Conservation (phyloP, 805 yeast genomes). For the Komagataella kurtzmanii region DNA sequence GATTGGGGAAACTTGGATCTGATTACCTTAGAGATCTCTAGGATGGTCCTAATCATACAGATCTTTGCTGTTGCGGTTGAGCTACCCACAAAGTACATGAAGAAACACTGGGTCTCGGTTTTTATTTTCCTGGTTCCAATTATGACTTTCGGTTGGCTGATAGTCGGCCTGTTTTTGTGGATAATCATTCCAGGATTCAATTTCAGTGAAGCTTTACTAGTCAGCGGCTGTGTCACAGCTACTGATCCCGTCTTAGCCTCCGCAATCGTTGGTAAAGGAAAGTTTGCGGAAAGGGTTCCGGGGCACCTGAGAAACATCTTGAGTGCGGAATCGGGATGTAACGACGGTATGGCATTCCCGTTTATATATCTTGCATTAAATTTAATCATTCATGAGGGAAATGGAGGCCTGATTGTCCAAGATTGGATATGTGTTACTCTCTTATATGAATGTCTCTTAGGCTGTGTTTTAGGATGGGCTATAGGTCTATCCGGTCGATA, state of each 20-base stretch:
- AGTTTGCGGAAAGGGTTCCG: constrained; percentile 54
- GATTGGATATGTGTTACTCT: constrained; percentile 52
- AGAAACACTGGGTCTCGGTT: constrained; percentile 44
- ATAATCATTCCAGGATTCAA: constrained; percentile 41
- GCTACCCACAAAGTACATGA: constrained; percentile 53
- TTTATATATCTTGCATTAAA: constrained; percentile 48
- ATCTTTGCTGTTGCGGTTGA: constrained; percentile 64
- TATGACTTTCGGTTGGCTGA: constrained; percentile 61
- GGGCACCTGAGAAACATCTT: constrained; percentile 47
- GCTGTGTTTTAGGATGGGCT: constrained; percentile 34
- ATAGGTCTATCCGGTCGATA: constrained; percentile 39
- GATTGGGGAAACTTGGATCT: constrained; percentile 43
- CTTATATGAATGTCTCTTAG: constrained; percentile 48
- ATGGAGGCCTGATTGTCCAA: constrained; percentile 36
- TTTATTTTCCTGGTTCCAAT: constrained; percentile 49
- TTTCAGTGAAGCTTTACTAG: constrained; percentile 42
- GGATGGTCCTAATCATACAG: constrained; percentile 58
- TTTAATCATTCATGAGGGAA: constrained; percentile 34
- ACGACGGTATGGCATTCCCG: constrained; percentile 64
- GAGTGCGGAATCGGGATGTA: constrained; percentile 64
- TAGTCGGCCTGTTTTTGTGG: constrained; percentile 52
- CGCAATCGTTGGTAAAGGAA: constrained; percentile 63
- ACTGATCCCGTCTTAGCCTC: constrained; percentile 69
- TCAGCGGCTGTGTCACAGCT: constrained; percentile 63
- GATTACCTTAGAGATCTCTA: constrained; percentile 43